Base-by-base conservation (phyloP, 2,329 filamentous ascomycete species). In the Endocalyx cinctus region DNA sequence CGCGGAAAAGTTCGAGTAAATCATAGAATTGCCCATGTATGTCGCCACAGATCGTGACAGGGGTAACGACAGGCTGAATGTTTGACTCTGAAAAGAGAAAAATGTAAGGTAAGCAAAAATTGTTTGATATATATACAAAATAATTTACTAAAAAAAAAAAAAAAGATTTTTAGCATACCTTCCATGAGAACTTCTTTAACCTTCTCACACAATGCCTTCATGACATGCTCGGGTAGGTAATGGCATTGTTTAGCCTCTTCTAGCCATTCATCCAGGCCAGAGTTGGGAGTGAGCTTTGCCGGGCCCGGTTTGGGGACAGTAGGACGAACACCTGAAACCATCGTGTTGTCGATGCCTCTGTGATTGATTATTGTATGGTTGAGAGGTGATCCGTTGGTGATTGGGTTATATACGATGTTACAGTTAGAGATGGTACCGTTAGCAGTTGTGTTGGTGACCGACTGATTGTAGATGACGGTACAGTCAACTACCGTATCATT, bases 1-100 rank as follows among this genome's bases (percentile, higher is more conserved):
- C 90, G 34, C 89, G 84, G 65, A 98, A 98, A 31, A 98, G 79
- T 69, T 98, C 92, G 41, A 97, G 79, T 8, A 98, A 73, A 61
- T 98, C 92, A 66, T 98, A 97, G 62, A 97, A 97, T 66, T 98
- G 92, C 51, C 92, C 92, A 64, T 98, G 92, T 43, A 98, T 97
- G 59, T 98, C 92, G 57, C 92, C 92, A 56, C 92, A 97, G 43
- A 98, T 84, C 5, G 92, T 98, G 43, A 98, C 92, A 6, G 92
- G 92, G 0, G 92, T 95, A 34, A 84, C 80, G 14, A 98, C 90
- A n/a, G 92, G 92, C 60, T 97, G 92, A 39, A 98, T 97, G 60
- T 98, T 98, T 46, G 89, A 96, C 67, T 98, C 92, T 94, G 49
- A 8, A 31, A 15, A 22, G 15, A 14, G 29, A 31, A 19, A 27